Conservation (phyloP, 192 early-diverging fungal genomes). For the Jimgerdemannia lactiflua region DNA sequence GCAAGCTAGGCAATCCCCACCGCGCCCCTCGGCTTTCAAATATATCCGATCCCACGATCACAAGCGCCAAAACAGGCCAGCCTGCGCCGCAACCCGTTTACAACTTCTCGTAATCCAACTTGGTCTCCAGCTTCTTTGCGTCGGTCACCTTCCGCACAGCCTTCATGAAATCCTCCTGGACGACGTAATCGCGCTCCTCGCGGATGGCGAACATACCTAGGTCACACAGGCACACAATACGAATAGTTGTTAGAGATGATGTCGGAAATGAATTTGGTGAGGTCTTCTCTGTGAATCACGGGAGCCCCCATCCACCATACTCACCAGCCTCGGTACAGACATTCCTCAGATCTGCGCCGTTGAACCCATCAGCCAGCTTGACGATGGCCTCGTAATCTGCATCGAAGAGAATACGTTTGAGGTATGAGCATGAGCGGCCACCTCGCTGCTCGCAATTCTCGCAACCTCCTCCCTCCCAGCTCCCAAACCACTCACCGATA, state of each 20-base stretch:
- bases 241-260: no score
- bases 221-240: background rate
- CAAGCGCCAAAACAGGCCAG: background rate
- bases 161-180: slow-evolving; percentile 99
- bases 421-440: background rate
- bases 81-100: slow-evolving; percentile 30
- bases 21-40: no score
- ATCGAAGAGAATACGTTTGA: background rate
- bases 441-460: background rate
- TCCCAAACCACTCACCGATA: slow-evolving; percentile 57
- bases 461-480: background rate
- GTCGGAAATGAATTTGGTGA: no score
- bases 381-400: slow-evolving; percentile 97
- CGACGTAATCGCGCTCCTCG: slow-evolving; percentile 94
- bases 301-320: background rate
- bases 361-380: slow-evolving; percentile 97
- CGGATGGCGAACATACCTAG: slow-evolving; percentile 99
- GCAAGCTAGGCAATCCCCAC: no score
- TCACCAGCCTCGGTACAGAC: slow-evolving; percentile 97
- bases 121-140: slow-evolving; percentile 93
- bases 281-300: no score
- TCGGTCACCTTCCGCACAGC: slow-evolving; percentile 98
- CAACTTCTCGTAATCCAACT: slow-evolving; percentile 86
- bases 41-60: no score
- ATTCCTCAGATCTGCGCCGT: slow-evolving; percentile 98